phyloP scores from a whole-genome alignment of 257 asterid genomes.

The Craterostigma plantagineum region DNA sequence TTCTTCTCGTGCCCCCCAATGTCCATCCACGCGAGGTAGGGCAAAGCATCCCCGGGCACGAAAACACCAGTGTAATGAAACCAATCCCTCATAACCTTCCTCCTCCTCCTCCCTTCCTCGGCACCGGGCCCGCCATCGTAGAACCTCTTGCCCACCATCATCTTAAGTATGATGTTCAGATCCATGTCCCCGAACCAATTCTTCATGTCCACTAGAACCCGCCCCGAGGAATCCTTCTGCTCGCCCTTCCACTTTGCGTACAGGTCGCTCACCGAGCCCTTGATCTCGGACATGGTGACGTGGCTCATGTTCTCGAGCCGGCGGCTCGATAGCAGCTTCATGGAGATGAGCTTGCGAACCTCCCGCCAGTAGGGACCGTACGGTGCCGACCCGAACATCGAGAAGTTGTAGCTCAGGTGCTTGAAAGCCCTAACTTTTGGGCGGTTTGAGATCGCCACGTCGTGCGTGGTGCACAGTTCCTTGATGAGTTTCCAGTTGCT shows the following conservation, averaged over 20 bases:
- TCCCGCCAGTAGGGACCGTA: constrained; percentile 13
- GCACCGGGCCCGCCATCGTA: constrained; percentile 1
- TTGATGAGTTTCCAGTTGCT: constrained; percentile 10
- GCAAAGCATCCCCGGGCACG: constrained; percentile 14
- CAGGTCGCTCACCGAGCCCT: constrained; percentile 6
- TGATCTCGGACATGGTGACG: constrained; percentile 6
- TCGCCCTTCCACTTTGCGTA: constrained; percentile 6
- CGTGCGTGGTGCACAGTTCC: constrained; percentile 11
- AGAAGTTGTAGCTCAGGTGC: constrained; percentile 9
- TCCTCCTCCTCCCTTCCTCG: constrained; percentile 5
- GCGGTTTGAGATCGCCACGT: constrained; percentile 7
- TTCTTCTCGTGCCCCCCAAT: constrained; percentile 19
- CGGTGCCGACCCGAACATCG: constrained; percentile 15
- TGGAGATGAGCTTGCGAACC: constrained; percentile 9
- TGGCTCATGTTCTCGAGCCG: constrained; percentile 7
- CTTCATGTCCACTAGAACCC: constrained; percentile 11
- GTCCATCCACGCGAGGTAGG: constrained; percentile 16
- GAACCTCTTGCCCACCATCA: constrained; percentile 15
- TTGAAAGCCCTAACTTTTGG: constrained; percentile 3
- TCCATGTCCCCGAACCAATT: constrained; percentile 16
- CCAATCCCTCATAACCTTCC: constrained; percentile 10
- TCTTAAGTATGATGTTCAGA: constrained; percentile 10
- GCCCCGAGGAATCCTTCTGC: constrained; percentile 3
- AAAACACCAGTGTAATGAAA: constrained; percentile 11
- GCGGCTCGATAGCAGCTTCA: constrained; percentile 14